These are phyloP conservation scores for Sporormia fimetaria DNA, from an alignment of 495 filamentous ascomycete species.

Conservation along the genomic window DNA sequence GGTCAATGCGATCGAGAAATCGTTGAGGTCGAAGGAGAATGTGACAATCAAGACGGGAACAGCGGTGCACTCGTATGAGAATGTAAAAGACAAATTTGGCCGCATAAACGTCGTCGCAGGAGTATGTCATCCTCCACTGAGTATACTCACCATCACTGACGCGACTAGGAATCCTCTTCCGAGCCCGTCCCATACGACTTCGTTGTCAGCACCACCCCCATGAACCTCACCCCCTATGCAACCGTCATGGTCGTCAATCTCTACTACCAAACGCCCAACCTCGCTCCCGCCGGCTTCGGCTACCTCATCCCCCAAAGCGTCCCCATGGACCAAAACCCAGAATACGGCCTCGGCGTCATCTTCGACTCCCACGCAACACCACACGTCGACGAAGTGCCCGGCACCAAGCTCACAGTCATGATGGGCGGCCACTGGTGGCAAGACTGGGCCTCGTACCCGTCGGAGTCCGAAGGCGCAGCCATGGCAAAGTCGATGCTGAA, in stretches of 20 bases:
- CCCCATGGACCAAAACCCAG: conserved; percentile 61
- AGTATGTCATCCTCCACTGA: conserved; percentile 3
- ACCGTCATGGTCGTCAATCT: conserved; percentile 89
- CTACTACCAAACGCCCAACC: conserved; percentile 54
- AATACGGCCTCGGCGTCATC: conserved; percentile 76
- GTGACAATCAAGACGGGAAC: conserved; percentile 43
- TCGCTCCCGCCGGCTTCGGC: conserved; percentile 70
- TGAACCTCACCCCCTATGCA: conserved; percentile 45
- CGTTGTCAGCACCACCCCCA: conserved; percentile 15
- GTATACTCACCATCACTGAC: background rate
- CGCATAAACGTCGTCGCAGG: conserved; percentile 1
- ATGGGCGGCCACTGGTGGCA: conserved; percentile 92
- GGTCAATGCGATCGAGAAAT: conserved; percentile 36
- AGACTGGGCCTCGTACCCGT: conserved; percentile 45
- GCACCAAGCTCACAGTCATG: conserved; percentile 91
- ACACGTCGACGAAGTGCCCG: conserved; percentile 38
- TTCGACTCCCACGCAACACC: conserved; percentile 65
- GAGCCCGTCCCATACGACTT: conserved; percentile 12
- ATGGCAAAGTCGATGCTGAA: conserved; percentile 58
- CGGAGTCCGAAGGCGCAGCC: conserved; percentile 47
- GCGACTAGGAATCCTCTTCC: background rate
- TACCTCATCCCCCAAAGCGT: conserved; percentile 75
- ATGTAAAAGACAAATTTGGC: background rate
- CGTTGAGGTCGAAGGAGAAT: conserved; percentile 38
- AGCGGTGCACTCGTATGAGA: conserved; percentile 26